Evolutionary conservation across 176 grass and related monocot species (phyloP).

Genomic region (Secale cereale): DNA sequence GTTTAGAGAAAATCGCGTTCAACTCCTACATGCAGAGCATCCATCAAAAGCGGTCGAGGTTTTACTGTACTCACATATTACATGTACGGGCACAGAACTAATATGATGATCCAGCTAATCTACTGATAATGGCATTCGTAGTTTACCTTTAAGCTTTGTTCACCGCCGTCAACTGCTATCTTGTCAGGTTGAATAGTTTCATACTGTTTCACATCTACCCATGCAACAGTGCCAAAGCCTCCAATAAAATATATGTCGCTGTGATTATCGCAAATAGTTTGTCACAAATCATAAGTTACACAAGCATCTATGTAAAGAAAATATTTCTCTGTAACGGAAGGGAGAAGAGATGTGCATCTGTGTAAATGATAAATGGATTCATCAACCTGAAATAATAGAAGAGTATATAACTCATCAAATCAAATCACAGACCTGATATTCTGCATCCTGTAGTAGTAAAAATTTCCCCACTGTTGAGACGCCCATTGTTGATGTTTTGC

Average conservation of each 20-base stretch:
- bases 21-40: conserved; percentile 54
- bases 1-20: conserved; percentile 93
- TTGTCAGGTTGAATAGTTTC: conserved; percentile 84
- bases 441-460: conserved; percentile 97
- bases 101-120: background rate
- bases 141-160: conserved; percentile 91
- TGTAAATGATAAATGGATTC: conserved; percentile 6
- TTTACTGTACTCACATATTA: background rate
- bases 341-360: background rate
- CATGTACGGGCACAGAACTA: background rate
- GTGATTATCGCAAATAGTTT: conserved; percentile 23
- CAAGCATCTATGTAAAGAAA: background rate
- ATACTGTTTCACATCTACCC: conserved; percentile 93
- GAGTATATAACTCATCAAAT: conserved; percentile 2
- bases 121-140: background rate
- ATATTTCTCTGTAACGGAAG: background rate
- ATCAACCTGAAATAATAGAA: conserved; percentile 3
- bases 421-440: conserved; percentile 70
- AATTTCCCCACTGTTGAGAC: conserved; percentile 99
- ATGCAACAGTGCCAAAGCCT: conserved; percentile 97
- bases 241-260: conserved; percentile 98
- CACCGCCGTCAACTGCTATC: conserved; percentile 82
- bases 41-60: background rate
- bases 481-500: conserved; percentile 98
- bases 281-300: conserved; percentile 18